Percentiles rank a stretch among this genome's conserved stretches.
phyloP scores from a whole-genome alignment of 345 rosid genomes.

The Salix koriyanagi region DNA sequence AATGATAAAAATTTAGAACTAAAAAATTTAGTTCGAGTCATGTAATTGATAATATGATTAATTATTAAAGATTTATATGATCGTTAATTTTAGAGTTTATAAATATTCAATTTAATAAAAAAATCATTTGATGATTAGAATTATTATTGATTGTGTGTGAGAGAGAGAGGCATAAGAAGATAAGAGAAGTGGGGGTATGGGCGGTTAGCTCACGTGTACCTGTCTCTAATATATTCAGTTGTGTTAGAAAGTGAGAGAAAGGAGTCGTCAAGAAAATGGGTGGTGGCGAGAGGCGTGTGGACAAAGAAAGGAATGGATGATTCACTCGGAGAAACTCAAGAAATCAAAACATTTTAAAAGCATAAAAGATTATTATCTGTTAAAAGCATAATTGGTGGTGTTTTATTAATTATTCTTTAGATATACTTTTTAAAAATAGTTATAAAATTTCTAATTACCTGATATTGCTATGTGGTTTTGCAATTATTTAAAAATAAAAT shows the following conservation, averaged over 20 bases:
- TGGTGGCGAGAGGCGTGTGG: constrained; percentile 46
- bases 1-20: fast-evolving
- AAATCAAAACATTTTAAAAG: not conserved
- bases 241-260: constrained; percentile 15
- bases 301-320: constrained; percentile 49
- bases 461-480: not conserved
- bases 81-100: too few species aligned
- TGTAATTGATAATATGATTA: too few species aligned
- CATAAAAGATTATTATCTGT: not conserved
- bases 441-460: too few species aligned
- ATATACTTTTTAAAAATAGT: too few species aligned
- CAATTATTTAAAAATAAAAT: too few species aligned
- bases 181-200: constrained; percentile 46
- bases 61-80: too few species aligned
- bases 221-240: constrained; percentile 41
- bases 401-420: too few species aligned
- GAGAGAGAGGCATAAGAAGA: constrained; percentile 38
- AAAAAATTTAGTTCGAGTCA: too few species aligned
- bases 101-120: too few species aligned
- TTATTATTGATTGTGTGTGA: constrained; percentile 31
- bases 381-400: too few species aligned
- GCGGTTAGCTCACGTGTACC: constrained; percentile 91
- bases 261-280: constrained; percentile 2
- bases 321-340: not conserved
- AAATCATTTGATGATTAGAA: constrained; percentile 35